phyloP scores from a whole-genome alignment of 1,284 basidiomycete genomes.

The Leucoagaricus sp. region DNA sequence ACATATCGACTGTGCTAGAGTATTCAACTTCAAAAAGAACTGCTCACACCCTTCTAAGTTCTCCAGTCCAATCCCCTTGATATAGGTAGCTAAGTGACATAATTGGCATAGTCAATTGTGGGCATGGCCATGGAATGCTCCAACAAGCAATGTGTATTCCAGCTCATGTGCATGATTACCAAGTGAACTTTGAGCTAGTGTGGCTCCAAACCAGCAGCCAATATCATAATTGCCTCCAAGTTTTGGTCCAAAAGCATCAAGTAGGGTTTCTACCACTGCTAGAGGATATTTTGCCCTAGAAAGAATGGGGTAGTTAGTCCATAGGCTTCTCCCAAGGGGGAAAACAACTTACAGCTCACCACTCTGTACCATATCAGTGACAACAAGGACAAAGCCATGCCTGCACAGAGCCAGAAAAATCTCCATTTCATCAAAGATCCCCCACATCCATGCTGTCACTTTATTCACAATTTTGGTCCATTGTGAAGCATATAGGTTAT shows the following conservation, averaged over 20 bases:
- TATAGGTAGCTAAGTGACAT: constrained; percentile 24
- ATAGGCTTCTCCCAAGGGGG: no score
- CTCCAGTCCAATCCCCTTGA: constrained; percentile 29
- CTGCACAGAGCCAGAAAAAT: constrained; percentile 29
- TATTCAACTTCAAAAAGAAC: constrained; percentile 34
- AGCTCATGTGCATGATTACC: constrained; percentile 6
- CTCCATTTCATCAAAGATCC: constrained; percentile 32
- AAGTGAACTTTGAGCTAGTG: constrained; percentile 19
- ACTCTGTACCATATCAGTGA: constrained; percentile 25
- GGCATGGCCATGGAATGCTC: constrained; percentile 32
- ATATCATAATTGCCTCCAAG: constrained; percentile 32
- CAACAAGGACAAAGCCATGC: constrained; percentile 19
- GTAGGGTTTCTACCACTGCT: constrained; percentile 25
- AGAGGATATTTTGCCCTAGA: constrained; percentile 34
- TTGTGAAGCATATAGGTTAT: not conserved
- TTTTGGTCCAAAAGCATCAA: constrained; percentile 25
- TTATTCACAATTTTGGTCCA: constrained; percentile 29
- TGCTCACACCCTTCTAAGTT: constrained; percentile 33
- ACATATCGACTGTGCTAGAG: constrained; percentile 20
- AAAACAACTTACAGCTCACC: constrained; percentile 25
- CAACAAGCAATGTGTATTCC: constrained; percentile 23
- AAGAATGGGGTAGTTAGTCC: not conserved
- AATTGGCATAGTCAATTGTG: constrained; percentile 33
- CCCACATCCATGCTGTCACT: constrained; percentile 27
- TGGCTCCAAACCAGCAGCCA: constrained; percentile 23